A percentile compares a stretch with the other conserved stretches of the same genome.
Evolutionary conservation across 176 grass and related monocot species (phyloP).

Genomic region (Alopecurus myosuroides): DNA sequence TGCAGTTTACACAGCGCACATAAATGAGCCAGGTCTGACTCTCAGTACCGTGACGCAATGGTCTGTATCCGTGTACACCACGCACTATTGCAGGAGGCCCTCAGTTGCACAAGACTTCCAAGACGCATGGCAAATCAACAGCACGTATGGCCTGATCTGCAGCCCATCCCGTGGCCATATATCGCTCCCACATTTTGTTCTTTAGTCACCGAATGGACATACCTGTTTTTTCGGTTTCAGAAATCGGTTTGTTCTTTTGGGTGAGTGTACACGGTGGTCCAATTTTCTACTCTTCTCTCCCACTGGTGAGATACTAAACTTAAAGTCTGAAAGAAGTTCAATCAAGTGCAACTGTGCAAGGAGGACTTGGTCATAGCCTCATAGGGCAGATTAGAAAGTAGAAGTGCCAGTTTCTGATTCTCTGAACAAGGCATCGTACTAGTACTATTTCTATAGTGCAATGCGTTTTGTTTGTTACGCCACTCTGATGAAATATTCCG

Average conservation of each 20-base stretch:
- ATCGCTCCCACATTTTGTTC: background rate
- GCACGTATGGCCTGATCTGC: background rate
- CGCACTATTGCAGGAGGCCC: background rate
- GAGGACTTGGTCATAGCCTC: background rate
- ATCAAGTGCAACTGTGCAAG: background rate
- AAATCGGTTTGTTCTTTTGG: background rate
- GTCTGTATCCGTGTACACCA: background rate
- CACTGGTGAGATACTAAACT: too few relatives aligned
- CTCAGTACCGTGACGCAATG: background rate
- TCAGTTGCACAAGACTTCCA: background rate
- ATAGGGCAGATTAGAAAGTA: background rate
- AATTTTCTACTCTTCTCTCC: too few relatives aligned
- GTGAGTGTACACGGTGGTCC: too few relatives aligned
- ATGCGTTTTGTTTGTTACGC: background rate
- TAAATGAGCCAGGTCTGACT: background rate
- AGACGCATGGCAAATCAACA: slow-evolving; percentile 10
- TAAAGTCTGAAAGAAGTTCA: background rate
- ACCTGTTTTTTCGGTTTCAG: background rate
- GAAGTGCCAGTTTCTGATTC: background rate
- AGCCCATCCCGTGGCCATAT: background rate
- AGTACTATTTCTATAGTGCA: too few relatives aligned
- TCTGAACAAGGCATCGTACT: too few relatives aligned
- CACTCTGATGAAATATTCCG: background rate
- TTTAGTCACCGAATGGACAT: background rate
- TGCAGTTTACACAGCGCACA: background rate